Conservation (phyloP, 208 protist species). For the Blastocrithidia nonstop region DNA sequence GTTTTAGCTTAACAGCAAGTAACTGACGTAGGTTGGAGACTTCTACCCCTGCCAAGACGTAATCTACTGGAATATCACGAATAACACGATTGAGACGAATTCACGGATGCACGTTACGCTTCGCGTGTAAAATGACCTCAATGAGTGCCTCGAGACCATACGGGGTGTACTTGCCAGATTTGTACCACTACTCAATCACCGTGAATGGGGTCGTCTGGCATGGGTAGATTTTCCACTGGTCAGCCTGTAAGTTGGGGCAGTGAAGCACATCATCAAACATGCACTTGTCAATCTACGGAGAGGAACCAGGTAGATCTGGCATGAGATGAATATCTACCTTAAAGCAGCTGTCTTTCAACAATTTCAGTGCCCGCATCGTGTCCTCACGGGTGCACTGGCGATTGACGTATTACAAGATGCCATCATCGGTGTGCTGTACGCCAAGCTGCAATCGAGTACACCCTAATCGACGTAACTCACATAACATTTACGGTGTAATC, state of each 20-base stretch:
- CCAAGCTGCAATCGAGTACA: constrained; percentile 98
- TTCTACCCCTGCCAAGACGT: constrained; percentile 95
- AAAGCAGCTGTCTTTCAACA: constrained; percentile 95
- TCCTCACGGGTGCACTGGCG: constrained; percentile 91
- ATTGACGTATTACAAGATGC: constrained; percentile 86
- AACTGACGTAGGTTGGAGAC: constrained; percentile 95
- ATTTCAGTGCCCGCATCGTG: constrained; percentile 86
- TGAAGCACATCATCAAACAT: constrained; percentile 93
- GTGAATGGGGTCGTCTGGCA: constrained; percentile 98
- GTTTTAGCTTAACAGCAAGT: constrained; percentile 77
- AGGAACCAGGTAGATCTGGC: constrained; percentile 96
- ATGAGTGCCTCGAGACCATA: constrained; percentile 86
- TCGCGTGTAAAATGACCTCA: constrained; percentile 90
- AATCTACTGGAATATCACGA: constrained; percentile 96
- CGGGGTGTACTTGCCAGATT: constrained; percentile 86
- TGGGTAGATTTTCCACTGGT: constrained; percentile 99
- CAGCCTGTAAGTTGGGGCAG: constrained; percentile 90
- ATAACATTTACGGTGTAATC: constrained; percentile 86
- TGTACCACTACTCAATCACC: constrained; percentile 94
- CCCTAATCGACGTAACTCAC: constrained; percentile 80
- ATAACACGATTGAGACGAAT: constrained; percentile 96
- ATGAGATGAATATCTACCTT: constrained; percentile 99
- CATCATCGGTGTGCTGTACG: constrained; percentile 96
- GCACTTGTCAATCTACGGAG: constrained; percentile 85
- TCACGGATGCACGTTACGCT: constrained; percentile 95